A percentile compares a stretch with the other conserved stretches of the same genome.
Conservation (phyloP, 148 eudicot genomes). For the Amaranthus cruentus region DNA sequence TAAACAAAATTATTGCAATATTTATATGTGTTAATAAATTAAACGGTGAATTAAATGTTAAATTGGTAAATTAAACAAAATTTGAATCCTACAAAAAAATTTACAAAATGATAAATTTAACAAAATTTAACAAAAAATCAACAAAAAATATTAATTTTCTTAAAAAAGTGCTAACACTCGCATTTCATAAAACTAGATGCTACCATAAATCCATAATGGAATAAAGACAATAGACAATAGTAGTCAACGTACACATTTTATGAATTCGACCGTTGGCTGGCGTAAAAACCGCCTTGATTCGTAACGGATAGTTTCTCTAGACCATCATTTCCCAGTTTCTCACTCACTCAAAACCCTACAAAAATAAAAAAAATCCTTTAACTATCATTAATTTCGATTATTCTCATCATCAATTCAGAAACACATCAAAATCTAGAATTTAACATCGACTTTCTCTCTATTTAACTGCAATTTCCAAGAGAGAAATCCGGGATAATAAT, state of each 20-base stretch:
- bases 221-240: too few relatives aligned
- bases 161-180: too few relatives aligned
- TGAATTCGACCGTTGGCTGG: constrained; percentile 42
- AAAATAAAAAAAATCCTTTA: background rate
- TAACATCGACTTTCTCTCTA: background rate
- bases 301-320: constrained; percentile 49
- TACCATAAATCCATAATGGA: too few relatives aligned
- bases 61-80: too few relatives aligned
- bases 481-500: background rate
- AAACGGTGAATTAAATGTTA: too few relatives aligned
- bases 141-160: too few relatives aligned
- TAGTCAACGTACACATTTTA: constrained; percentile 2
- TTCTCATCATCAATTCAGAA: background rate
- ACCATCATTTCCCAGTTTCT: background rate
- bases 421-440: background rate
- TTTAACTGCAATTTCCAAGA: background rate
- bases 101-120: too few relatives aligned
- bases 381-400: background rate
- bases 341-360: background rate
- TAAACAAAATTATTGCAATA: too few relatives aligned
- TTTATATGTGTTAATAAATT: too few relatives aligned
- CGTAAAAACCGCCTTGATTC: constrained; percentile 1
- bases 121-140: too few relatives aligned
- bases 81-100: too few relatives aligned
- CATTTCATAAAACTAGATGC: too few relatives aligned